Evolutionary conservation across 352 stramenopile species (phyloP), one percentile per base, ranked within the genome.

Genomic region (Phytophthora sp.): DNA sequence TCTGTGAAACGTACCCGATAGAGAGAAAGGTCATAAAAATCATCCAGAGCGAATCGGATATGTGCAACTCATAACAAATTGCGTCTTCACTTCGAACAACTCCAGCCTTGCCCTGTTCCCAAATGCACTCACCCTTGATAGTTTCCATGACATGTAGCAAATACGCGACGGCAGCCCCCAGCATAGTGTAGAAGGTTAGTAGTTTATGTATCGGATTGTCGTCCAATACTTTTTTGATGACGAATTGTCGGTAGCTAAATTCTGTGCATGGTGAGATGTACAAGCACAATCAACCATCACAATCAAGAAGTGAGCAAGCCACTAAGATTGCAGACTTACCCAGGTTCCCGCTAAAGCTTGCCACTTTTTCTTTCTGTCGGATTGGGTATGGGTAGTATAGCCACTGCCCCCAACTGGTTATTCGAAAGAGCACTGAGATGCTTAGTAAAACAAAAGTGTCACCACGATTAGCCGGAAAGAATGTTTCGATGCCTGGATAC

Each of bases 341-440:
- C 3, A 89, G 58, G 17, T 86, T 87, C 9, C 62, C 71, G n/a
- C 71, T 82, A 46, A 89, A 88, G 28, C 65, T 86, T 15, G 72
- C 48, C 17, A 91, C 76, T 46, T 89, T 91, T 26, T 72, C 73
- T 44, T 89, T 87, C 41, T 87, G 76, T 7, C 74, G 71, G 50
- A 91, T 87, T n/a, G 82, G 82, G 24, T 88, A 89, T 23, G 82
- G 82, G 21, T 79, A 88, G 39, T 83, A 91, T 12, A 88, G 49
- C 43, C 84, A 66, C 21, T 87, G 73, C 0, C 68, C 62, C 82
- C 79, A 89, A 54, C 77, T 82, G 30, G 75, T 76, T 7, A 72
- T 64, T 1, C 79, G 79, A 11, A 86, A 26, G 12, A 74, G 46
- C 3, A 82, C 68, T 6, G 74, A 62, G 8, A 77, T 54, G 20